Base-by-base conservation (phyloP, 805 yeast species). In the Starmera pachycereana region DNA sequence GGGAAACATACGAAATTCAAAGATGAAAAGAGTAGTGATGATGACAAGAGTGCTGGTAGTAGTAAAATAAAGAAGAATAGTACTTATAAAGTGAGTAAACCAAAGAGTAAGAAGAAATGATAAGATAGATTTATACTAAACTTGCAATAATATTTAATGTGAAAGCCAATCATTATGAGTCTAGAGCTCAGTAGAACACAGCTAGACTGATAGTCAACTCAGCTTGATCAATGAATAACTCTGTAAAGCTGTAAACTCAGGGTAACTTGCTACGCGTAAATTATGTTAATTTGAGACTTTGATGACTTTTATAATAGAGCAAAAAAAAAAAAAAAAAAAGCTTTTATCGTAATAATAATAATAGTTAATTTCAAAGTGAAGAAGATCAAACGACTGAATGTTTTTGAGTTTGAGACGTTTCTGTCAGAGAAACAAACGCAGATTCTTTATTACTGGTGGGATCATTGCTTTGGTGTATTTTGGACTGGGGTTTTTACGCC, bases 1-100 rank as follows among this genome's bases (percentile, higher is more conserved):
- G 77, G 78, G 0, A 72, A 62, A 36, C 81, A 76, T 46, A 74
- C 72, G 1, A 72, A 63, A 44, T 76, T 76, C 46, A 54, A 51
- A 4, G 63, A 59, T 14, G 43, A 48, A 6, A 40, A 42, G 22
- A 37, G 43, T 22, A 36, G 42, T n/a, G 39, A 41, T 13, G 47
- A 45, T 29, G 39, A n/a, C n/a, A n/a, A 45, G 22, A 34, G 34
- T 18, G 35, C 36, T 14, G 33, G 35, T n/a, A 30, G 27, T 5
- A 22, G 27, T 22, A 22, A 30, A n/a, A 14, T 7, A 30, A n/a
- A 30, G 13, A n/a, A 30, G 16, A 30, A n/a, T 30, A 30, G 27
- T 22, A 5, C 6, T 22, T 22, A n/a, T 30, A 30, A 30, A 30
- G 13, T n/a, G 8, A 30, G 16, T 30, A 30, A n/a, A 30, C 32